Evolutionary conservation across 495 filamentous ascomycete species (phyloP).

Genomic region (Penicillium angulare): DNA sequence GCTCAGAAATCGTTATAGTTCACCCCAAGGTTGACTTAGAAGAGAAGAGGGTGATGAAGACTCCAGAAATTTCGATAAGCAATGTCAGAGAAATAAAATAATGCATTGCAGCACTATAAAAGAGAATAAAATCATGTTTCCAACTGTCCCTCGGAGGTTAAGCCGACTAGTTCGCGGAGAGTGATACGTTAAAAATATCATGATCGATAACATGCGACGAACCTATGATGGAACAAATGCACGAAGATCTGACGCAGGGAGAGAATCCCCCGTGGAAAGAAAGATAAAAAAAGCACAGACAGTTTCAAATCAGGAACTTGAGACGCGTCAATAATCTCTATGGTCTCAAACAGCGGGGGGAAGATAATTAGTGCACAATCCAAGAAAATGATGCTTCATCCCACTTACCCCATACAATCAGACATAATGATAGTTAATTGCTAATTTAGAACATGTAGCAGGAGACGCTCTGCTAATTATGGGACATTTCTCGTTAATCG

Average conservation of each 20-base stretch:
- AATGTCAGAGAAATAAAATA: no score
- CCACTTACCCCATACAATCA: no score
- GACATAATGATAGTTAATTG: not conserved
- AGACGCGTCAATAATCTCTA: no score
- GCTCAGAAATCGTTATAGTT: no score
- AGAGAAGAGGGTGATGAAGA: no score
- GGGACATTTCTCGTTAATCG: conserved; percentile 15
- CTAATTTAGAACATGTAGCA: conserved; percentile 7
- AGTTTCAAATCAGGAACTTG: not conserved
- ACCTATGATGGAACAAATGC: not conserved
- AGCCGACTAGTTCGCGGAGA: no score
- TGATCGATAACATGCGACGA: no score
- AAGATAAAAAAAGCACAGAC: not conserved
- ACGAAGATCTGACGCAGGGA: not conserved
- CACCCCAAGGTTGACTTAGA: no score
- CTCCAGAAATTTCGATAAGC: no score
- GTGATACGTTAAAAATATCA: no score
- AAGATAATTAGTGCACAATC: not conserved
- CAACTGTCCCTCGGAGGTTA: no score
- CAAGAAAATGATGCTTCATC: not conserved
- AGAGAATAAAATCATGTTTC: not conserved
- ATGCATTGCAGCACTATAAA: no score
- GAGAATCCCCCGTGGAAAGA: not conserved
- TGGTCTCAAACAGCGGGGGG: not conserved
- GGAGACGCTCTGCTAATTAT: conserved; percentile 23